Base-by-base conservation (phyloP, 2,329 filamentous ascomycete species). In the Fusarium palustre region DNA sequence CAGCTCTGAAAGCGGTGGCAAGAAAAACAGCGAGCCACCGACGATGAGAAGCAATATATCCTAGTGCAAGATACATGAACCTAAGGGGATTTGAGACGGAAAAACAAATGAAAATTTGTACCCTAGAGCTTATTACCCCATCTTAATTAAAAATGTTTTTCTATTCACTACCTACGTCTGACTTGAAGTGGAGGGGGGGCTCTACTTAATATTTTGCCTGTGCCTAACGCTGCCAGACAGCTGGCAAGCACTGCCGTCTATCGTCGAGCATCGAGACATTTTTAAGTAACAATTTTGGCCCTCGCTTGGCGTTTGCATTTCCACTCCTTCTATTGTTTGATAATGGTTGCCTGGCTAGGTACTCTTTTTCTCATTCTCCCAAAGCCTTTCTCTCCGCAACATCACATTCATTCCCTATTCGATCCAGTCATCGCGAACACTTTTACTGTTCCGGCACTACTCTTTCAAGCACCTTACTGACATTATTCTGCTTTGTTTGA, bases 1-100 rank as follows among this genome's bases (percentile, higher is more conserved):
- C 66, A 65, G 66, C 64, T 73, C 63, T 70, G 61, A 65, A 59
- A 69, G 61, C 48, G 34, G 52, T 71, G 70, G 72, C 62, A 60
- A 63, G 53, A 58, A 42, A 30, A 45, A 25, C 36, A 55, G 45
- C 28, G 36, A 52, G 53, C 60, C 64, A 65, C 31, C 52, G 34
- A 48, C 59, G 46, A 61, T 56, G 41, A 71, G 57, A 58, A 60
- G 58, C 68, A 49, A 66, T 36, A 64, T 66, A 69, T 72, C 64
- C 64, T 67, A 71, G 55, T 47, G 46, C 45, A 41, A 64, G 65
- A 58, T 38, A 25, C 34, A 67, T 47, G 30, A 33, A 42, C 41
- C 53, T 41, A 43, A 45, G 50, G 55, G 33, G 43, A n/a, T 39
- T 33, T 34, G 34, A 25, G 24, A 38, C 34, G 42, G 28, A 47